phyloP scores from a whole-genome alignment of 2,329 filamentous ascomycete genomes.

The Podosphaera fusca region DNA sequence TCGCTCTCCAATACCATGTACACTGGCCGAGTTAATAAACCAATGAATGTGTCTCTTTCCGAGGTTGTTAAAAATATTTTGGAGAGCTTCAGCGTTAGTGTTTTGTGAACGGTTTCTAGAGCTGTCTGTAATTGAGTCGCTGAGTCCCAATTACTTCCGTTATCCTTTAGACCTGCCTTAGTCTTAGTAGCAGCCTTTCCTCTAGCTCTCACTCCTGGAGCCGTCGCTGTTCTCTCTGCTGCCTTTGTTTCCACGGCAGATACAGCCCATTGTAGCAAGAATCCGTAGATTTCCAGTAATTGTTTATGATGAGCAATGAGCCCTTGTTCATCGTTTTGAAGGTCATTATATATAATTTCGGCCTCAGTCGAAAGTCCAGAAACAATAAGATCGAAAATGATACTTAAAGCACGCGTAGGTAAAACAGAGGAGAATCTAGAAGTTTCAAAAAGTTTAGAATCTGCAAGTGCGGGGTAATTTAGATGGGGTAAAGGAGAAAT shows the following conservation, averaged over 20 bases:
- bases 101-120: conserved; percentile 86
- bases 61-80: conserved; percentile 92
- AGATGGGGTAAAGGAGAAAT: conserved; percentile 21
- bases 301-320: conserved; percentile 69
- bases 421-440: conserved; percentile 64
- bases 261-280: conserved; percentile 84
- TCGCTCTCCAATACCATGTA: conserved; percentile 92
- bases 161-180: conserved; percentile 38
- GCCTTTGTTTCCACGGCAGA: conserved; percentile 86
- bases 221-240: conserved; percentile 61
- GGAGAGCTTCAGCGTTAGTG: conserved; percentile 73
- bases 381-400: conserved; percentile 74
- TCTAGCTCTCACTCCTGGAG: conserved; percentile 46
- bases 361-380: conserved; percentile 71
- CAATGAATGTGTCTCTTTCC: conserved; percentile 85
- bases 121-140: conserved; percentile 68
- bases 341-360: conserved; percentile 62
- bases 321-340: conserved; percentile 81
- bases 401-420: conserved; percentile 64
- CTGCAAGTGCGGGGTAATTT: conserved; percentile 20
- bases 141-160: conserved; percentile 72
- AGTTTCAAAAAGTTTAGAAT: conserved; percentile 38
- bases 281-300: conserved; percentile 80
- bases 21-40: conserved; percentile 73
- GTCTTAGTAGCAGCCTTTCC: conserved; percentile 45